A percentile compares a stretch with the other conserved stretches of the same genome.
Evolutionary conservation across 176 grass and related monocot species (phyloP).

Genomic region (Ampelocalamus luodianensis): DNA sequence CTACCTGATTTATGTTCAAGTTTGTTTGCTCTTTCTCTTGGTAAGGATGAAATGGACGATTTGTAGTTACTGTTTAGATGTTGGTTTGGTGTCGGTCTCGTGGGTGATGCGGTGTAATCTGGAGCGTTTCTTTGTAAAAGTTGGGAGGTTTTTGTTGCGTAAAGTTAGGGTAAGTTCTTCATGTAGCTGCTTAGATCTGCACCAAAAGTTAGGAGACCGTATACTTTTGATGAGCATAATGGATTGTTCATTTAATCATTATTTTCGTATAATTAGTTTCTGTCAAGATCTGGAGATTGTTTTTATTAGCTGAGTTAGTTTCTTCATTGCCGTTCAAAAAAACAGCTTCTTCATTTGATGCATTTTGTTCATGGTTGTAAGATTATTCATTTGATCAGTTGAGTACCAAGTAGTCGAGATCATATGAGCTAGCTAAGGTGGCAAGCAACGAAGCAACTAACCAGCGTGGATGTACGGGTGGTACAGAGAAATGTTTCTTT

Average conservation of each 20-base stretch:
- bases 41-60: neutral
- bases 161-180: neutral
- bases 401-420: neutral
- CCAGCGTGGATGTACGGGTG: no score
- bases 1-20: neutral
- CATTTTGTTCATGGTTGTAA: neutral
- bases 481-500: no score
- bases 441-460: no score
- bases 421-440: no score
- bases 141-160: neutral
- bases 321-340: neutral
- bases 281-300: neutral
- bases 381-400: neutral
- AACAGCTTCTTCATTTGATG: neutral
- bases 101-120: neutral
- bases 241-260: neutral
- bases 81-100: neutral
- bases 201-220: neutral
- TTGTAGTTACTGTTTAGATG: neutral
- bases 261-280: neutral
- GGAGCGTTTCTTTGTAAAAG: neutral
- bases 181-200: constrained; percentile 36
- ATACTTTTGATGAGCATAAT: neutral
- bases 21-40: neutral
- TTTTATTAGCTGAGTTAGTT: neutral